These are phyloP conservation scores for Clitopilus hobsonii DNA, from an alignment of 768 basidiomycete species.

Conservation along the genomic window DNA sequence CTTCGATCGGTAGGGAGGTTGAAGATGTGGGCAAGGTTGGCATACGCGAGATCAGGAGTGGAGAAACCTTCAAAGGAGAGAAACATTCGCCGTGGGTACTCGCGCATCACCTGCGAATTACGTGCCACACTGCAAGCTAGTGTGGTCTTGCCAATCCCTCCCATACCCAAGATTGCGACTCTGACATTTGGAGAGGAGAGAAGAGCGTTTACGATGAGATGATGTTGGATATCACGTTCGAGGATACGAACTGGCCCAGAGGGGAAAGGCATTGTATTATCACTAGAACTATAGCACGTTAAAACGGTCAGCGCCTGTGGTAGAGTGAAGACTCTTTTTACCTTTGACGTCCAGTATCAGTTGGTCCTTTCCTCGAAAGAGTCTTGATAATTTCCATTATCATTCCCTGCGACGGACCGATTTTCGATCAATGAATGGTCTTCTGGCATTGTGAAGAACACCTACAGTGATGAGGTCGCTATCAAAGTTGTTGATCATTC, in stretches of 20 bases:
- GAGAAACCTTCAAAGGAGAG: background rate
- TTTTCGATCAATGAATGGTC: too few relatives aligned
- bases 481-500: background rate
- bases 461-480: background rate
- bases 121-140: slow-evolving; percentile 3
- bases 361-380: too few relatives aligned
- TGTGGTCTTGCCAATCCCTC: slow-evolving; percentile 8
- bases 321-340: too few relatives aligned
- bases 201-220: background rate
- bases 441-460: background rate
- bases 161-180: background rate
- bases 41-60: background rate
- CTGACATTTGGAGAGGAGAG: background rate
- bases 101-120: background rate
- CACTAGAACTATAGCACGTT: too few relatives aligned
- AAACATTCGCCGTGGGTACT: background rate
- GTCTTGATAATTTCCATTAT: too few relatives aligned
- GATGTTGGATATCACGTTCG: background rate
- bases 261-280: background rate
- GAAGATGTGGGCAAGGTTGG: background rate
- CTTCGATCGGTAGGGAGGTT: background rate
- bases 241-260: background rate
- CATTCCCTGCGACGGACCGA: too few relatives aligned
- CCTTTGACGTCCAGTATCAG: too few relatives aligned
- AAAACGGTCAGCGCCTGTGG: too few relatives aligned